Percentiles rank a stretch among this genome's conserved stretches.
phyloP scores from a whole-genome alignment of 441 rosid species.

The Corymbia citriodora region DNA sequence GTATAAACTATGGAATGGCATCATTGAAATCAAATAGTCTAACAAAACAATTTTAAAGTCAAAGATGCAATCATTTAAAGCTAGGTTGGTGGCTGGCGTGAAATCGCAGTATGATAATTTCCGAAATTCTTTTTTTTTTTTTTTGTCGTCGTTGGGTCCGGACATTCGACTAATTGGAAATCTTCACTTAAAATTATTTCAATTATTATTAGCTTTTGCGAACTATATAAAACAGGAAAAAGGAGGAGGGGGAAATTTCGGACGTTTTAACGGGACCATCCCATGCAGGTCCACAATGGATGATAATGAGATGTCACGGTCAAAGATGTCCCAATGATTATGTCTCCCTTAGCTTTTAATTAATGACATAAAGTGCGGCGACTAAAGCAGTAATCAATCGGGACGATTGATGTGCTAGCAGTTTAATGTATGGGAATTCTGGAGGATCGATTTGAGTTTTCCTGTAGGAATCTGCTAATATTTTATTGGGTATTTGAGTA shows the following conservation, averaged over 20 bases:
- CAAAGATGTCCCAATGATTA: conserved; percentile 25
- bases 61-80: background rate
- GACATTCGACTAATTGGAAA: background rate
- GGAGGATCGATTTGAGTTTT: background rate
- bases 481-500: background rate
- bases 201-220: background rate
- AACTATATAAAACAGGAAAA: background rate
- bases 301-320: background rate
- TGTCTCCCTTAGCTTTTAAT: conserved; percentile 5
- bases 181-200: background rate
- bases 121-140: background rate
- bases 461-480: background rate
- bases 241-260: background rate
- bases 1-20: background rate
- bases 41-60: background rate
- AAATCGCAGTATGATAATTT: background rate
- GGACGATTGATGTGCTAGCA: background rate
- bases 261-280: background rate
- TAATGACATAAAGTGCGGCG: conserved; percentile 5
- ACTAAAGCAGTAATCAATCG: conserved; percentile 12
- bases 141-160: background rate
- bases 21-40: background rate
- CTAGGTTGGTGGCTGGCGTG: background rate
- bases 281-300: background rate
- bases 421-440: background rate